Evolutionary conservation across 2,329 filamentous ascomycete species (phyloP), one percentile per base, ranked within the genome.

Genomic region (Beauveria varroae): DNA sequence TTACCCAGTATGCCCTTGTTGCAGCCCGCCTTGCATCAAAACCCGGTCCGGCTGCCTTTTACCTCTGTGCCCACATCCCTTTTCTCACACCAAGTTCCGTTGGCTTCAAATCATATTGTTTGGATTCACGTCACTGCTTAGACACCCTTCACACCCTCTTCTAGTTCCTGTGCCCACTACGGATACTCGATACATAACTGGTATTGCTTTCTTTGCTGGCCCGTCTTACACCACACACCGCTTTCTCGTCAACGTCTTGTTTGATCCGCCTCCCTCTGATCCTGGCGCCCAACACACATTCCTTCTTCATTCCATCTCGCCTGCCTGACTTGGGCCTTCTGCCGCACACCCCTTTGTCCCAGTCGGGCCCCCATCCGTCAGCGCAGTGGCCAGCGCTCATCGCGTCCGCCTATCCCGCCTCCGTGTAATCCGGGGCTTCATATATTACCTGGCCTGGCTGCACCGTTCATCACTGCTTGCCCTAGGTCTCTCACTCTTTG

Each of bases 81-180:
- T 41, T 22, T 30, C 37, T 3, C 22, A 44, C 59, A 51, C 59
- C 5, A 56, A 7, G 34, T 26, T 47, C 20, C 22, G 34, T 46
- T 46, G 43, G 43, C 43, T 41, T 30, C 49, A 30, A 46, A 14
- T 22, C 26, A 16, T 44, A 12, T 26, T 49, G 34, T 51, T 58
- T 58, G 24, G 24, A 22, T 22, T 30, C 30, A 8, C 28, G n/a
- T 43, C 24, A 60, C 26, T 60, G 49, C 37, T 46, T 28, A 6
- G 57, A 43, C 57, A 28, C 49, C 49, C 37, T 44, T 53, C 40
- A 60, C 57, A 60, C 57, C 57, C 57, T 60, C 49, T 60, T 60
- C 5, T 18, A 41, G 43, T 24, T 3, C 34, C 34, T 24, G 16
- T 43, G 47, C 56, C 34, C 47, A 47, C 34, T 16, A 22, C 22